Conservation (phyloP, 352 stramenopile genomes). For the Vaucheria bursata region DNA sequence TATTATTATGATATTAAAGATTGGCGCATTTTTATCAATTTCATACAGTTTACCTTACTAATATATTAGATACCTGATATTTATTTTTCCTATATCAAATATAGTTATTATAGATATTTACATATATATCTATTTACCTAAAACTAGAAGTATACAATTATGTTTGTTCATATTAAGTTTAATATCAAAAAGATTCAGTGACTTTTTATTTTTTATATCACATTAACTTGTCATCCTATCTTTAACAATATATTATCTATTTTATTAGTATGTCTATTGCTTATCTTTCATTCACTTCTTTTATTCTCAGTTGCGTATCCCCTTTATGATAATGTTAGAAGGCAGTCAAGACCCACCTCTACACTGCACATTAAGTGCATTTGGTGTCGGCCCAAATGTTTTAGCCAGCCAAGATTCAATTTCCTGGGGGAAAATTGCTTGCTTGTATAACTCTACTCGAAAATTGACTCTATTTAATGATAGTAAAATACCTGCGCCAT, state of each 20-base stretch:
- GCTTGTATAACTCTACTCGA: conserved; percentile 66
- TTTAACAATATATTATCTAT: not conserved
- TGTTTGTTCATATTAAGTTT: too few relatives aligned
- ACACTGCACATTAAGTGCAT: conserved; percentile 61
- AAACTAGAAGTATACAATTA: not conserved
- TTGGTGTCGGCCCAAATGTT: conserved; percentile 69
- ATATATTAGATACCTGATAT: too few relatives aligned
- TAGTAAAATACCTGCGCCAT: conserved; percentile 74
- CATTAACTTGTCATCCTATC: too few relatives aligned
- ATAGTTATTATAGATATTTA: not conserved
- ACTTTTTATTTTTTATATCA: too few relatives aligned
- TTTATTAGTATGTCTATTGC: not conserved
- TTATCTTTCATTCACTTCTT: conserved; percentile 12
- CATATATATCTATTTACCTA: not conserved
- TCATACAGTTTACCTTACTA: too few relatives aligned
- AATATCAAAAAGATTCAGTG: too few relatives aligned
- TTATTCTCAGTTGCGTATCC: conserved; percentile 62
- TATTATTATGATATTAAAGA: too few relatives aligned
- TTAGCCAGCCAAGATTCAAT: conserved; percentile 63
- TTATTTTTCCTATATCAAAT: too few relatives aligned
- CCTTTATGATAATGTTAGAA: conserved; percentile 59
- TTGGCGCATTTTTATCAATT: too few relatives aligned
- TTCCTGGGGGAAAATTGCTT: conserved; percentile 77
- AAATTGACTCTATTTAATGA: conserved; percentile 71
- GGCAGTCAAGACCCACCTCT: conserved; percentile 77